Base-by-base conservation (phyloP, 176 grass and related monocot species). In the Triticum monococcum region DNA sequence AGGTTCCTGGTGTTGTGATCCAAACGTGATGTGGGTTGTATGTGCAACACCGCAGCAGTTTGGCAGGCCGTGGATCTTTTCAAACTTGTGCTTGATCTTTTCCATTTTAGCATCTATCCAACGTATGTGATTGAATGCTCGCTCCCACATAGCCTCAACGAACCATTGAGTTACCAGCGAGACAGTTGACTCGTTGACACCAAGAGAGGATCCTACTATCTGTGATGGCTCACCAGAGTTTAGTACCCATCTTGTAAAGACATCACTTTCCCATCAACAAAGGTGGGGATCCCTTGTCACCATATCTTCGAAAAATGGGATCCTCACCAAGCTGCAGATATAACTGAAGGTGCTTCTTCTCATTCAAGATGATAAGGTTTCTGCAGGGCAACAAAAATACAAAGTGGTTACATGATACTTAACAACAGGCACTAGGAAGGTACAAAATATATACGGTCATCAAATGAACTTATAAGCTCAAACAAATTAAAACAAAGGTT, bases 181-280 rank as follows among this genome's bases (percentile, higher is more conserved):
- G 22, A 88, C 80, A 23, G 85, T 67, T 37, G 90, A 95, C 43
- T 92, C 87, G 37, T 88, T 86, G 68, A 91, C 79, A 43, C 87
- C 90, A n/a, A 95, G 83, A 24, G 59, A 56, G 7, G 64, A 69
- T 68, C 93, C 90, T 26, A 92, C 62, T n/a, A n/a, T n/a, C n/a
- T n/a, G n/a, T n/a, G n/a, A n/a, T n/a, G 59, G 72, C 77, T 95
- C 93, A 4, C 93, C 93, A 64, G 93, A 90, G 64, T 72, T 90
- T 61, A 95, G 38, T n/a, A n/a, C n/a, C 31, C 26, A 79, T 35
- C 33, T 35, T 35, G 33, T 5, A 35, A 35, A 35, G 33, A 35
- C 33, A 35, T 5, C 33, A 35, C 5, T 5, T 35, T 5, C 5
- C 33, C 33, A 5, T 35, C 33, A 5, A 35, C 4, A 8, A 37